Evolutionary conservation across 2,329 filamentous ascomycete species (phyloP), one percentile per base, ranked within the genome.

Genomic region (Rhytidhysteron rufulum): DNA sequence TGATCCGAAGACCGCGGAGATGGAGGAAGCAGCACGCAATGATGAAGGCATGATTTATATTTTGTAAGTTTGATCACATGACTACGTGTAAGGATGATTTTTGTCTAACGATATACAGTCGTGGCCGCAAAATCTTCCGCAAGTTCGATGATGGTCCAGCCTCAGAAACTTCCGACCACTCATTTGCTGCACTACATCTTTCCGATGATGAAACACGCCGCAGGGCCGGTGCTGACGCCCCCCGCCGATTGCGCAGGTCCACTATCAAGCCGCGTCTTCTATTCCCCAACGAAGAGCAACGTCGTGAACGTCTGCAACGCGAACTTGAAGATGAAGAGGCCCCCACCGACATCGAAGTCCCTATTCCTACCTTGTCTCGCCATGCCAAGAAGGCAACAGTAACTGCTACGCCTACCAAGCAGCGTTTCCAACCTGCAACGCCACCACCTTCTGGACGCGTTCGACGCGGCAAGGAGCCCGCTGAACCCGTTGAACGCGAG

Each of bases 41-140:
- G 76, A 82, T 4, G 85, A 91, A 61, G 87, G 87, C 44, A 75
- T 88, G 57, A 71, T 89, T 45, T 88, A 82, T 54, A 77, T 82
- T 10, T 91, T 91, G 85, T 89, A 75, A 77, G 85, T 82, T n/a
- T 10, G 16, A 11, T 19, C 16, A 8, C 16, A 20, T 15, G 18
- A 16, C 19, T 27, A 13, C 9, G 2, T 31, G 11, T 20, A 30
- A 2, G 20, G 31, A n/a, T 31, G 33, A 37, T 41, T 18, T 21
- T 31, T n/a, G 19, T 27, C 43, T 37, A 41, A 41, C 34, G 22
- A 35, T 40, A 55, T 63, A 62, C 37, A 89, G 85, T 72, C 87
- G 87, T 54, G 87, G 87, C 60, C 88, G 85, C 72, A 87, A 81
- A 60, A 73, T 87, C 41, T 88, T 88, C 69, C 81, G 82, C 63